Percentiles rank a stretch among this genome's conserved stretches.
These are phyloP conservation scores for Cutaneotrichosporon curvatum DNA, from an alignment of 1,284 basidiomycete genomes.

Conservation along the genomic window DNA sequence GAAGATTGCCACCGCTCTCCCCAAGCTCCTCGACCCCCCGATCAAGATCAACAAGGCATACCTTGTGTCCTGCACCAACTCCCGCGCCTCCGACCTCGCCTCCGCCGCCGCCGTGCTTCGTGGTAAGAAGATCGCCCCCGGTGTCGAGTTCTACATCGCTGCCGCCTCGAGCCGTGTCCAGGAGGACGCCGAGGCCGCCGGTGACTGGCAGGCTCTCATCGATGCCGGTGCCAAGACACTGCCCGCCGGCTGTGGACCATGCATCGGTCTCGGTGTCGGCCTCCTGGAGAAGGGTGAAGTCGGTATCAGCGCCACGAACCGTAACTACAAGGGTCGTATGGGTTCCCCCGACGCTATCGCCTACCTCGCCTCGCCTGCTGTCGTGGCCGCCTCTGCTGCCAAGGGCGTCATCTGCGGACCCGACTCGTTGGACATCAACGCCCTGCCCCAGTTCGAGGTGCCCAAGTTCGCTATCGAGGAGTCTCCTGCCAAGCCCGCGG, in stretches of 20 bases:
- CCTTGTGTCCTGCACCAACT: slow-evolving; percentile 97
- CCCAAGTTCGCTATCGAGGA: slow-evolving; percentile 47
- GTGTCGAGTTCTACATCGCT: slow-evolving; percentile 96
- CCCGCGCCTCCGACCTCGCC: slow-evolving; percentile 87
- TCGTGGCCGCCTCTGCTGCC: slow-evolving; percentile 90
- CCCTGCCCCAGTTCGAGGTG: slow-evolving; percentile 51
- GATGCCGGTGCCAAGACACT: slow-evolving; percentile 83
- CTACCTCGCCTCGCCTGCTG: slow-evolving; percentile 91
- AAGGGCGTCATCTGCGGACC: slow-evolving; percentile 88
- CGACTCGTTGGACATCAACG: slow-evolving; percentile 56
- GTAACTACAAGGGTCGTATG: slow-evolving; percentile 99
- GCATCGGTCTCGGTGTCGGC: slow-evolving; percentile 91
- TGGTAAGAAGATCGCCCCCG: slow-evolving; percentile 74
- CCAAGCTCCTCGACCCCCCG: slow-evolving; percentile 63
- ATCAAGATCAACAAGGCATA: slow-evolving; percentile 96
- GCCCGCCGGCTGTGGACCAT: slow-evolving; percentile 94
- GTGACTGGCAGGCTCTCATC: slow-evolving; percentile 57
- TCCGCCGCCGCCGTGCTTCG: slow-evolving; percentile 83
- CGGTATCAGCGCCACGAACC: slow-evolving; percentile 95
- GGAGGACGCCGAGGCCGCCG: slow-evolving; percentile 14
- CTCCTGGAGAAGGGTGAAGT: slow-evolving; percentile 88
- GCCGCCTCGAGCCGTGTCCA: slow-evolving; percentile 66
- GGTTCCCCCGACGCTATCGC: slow-evolving; percentile 90
- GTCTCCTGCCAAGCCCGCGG: slow-evolving; percentile 13
- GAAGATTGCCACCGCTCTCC: slow-evolving; percentile 87